These are phyloP conservation scores for Discostella stelligeroides DNA, from an alignment of 108 stramenopile genomes.

Conservation along the genomic window DNA sequence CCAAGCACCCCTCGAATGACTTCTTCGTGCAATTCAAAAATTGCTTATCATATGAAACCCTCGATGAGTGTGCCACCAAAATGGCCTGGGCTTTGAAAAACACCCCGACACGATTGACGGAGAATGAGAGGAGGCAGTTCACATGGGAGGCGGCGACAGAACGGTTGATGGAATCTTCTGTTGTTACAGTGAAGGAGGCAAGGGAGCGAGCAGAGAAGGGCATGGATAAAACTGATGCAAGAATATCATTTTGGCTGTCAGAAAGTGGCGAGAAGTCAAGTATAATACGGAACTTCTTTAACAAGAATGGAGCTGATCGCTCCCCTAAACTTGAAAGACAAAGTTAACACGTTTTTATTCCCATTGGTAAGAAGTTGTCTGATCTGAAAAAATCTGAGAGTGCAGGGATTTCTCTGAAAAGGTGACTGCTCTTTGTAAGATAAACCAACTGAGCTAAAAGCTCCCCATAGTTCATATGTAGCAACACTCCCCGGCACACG, in stretches of 20 bases:
- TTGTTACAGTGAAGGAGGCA: slow-evolving; percentile 61
- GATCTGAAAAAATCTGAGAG: too few species aligned
- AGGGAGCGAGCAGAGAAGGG: slow-evolving; percentile 51
- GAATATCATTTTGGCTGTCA: slow-evolving; percentile 61
- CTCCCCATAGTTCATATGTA: too few species aligned
- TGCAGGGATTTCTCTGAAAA: too few species aligned
- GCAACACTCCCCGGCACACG: too few species aligned
- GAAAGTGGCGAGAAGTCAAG: slow-evolving; percentile 58
- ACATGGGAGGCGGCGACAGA: slow-evolving; percentile 97
- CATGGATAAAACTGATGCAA: slow-evolving; percentile 55
- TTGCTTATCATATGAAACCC: slow-evolving; percentile 72
- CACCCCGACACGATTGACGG: slow-evolving; percentile 79
- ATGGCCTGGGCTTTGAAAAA: slow-evolving; percentile 67
- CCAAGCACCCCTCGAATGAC: slow-evolving; percentile 72
- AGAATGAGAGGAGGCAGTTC: slow-evolving; percentile 60
- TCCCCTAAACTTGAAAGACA: not conserved
- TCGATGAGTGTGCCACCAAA: slow-evolving; percentile 78
- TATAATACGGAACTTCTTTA: slow-evolving; percentile 41
- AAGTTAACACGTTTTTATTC: too few species aligned
- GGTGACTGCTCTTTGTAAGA: too few species aligned
- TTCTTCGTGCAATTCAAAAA: slow-evolving; percentile 82
- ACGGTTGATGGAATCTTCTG: slow-evolving; percentile 69
- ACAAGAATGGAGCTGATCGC: slow-evolving; percentile 20
- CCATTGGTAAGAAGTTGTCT: too few species aligned
- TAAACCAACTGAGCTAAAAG: too few species aligned